Percentiles rank a stretch among this genome's conserved stretches.
phyloP scores from a whole-genome alignment of 805 yeast species.

The Wickerhamomyces ciferrii region DNA sequence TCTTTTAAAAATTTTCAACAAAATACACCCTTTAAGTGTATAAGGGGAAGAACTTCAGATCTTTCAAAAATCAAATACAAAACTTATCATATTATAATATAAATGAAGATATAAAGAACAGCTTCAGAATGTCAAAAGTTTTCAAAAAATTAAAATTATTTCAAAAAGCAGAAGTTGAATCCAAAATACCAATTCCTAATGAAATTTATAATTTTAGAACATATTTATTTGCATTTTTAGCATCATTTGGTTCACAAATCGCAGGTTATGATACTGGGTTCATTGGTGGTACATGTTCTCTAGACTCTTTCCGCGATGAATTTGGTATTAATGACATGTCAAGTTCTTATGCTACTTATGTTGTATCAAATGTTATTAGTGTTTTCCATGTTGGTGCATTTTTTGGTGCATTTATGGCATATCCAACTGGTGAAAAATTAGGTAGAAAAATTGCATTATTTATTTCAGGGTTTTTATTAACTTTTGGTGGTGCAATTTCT shows the following conservation, averaged over 20 bases:
- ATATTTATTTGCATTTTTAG: conserved; percentile 24
- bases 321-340: conserved; percentile 10
- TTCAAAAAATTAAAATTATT: not conserved
- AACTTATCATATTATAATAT: too few species aligned
- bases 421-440: conserved; percentile 11
- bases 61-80: too few species aligned
- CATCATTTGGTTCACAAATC: conserved; percentile 25
- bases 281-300: conserved; percentile 11
- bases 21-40: not conserved
- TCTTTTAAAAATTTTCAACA: too few species aligned
- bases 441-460: conserved; percentile 14
- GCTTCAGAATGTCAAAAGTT: not conserved
- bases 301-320: conserved; percentile 6
- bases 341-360: not conserved
- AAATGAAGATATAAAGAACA: too few species aligned
- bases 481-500: conserved; percentile 38
- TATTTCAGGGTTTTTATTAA: conserved; percentile 12
- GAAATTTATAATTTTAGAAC: conserved; percentile 10
- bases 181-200: conserved; percentile 3
- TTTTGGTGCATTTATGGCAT: conserved; percentile 17
- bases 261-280: conserved; percentile 23
- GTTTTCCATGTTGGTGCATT: conserved; percentile 20
- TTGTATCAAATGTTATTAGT: conserved; percentile 12
- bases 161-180: not conserved
- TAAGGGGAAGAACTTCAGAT: not conserved